Base-by-base conservation (phyloP, 495 filamentous ascomycete genomes). In the Penicillium argentinense region DNA sequence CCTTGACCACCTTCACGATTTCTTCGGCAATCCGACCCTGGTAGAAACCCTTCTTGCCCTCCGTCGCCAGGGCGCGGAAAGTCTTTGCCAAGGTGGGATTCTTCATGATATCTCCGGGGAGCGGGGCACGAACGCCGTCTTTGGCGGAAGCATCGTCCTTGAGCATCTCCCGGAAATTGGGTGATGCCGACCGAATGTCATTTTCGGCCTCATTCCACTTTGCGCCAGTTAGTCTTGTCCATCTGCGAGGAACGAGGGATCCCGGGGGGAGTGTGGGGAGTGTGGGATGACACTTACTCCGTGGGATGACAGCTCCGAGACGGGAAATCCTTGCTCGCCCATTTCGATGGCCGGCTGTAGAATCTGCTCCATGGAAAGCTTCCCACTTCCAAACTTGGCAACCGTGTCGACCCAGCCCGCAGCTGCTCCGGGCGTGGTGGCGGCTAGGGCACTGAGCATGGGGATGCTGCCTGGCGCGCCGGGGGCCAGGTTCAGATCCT, bases 341-440 rank as follows among this genome's bases (percentile, higher is more conserved):
- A 97, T 74, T 58, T 88, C 80, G 55, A 96, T 90, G 0, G 88
- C 93, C 9, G 93, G 92, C 26, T 70, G 73, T 18, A 98, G 69
- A 34, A 97, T 85, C 60, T 96, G 81, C 57, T 81, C 75, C 66
- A 98, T 47, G 0, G 75, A 80, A 21, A 97, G 47, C 66, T 86
- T 95, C 2, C 89, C 88, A 62, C 89, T 96, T 3, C 93, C 93
- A 64, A 97, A 97, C 37, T 78, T 84, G 68, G 91, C 83, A n/a
- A 97, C 76, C 1, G 84, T 85, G 64, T 98, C 93, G 24, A 88
- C 83, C 93, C 95, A 98, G 2, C 95, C 93, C 5, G 91, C 95
- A 9, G 95, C 83, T 5, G 95, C 90, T 6, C 93, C 93, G 1
- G 93, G 93, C 0, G 89, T 86, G 2, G 90, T 95, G 1, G 88